A percentile compares a stretch with the other conserved stretches of the same genome.
phyloP scores from a whole-genome alignment of 805 yeast genomes.

The Jamesozyma hellenica region DNA sequence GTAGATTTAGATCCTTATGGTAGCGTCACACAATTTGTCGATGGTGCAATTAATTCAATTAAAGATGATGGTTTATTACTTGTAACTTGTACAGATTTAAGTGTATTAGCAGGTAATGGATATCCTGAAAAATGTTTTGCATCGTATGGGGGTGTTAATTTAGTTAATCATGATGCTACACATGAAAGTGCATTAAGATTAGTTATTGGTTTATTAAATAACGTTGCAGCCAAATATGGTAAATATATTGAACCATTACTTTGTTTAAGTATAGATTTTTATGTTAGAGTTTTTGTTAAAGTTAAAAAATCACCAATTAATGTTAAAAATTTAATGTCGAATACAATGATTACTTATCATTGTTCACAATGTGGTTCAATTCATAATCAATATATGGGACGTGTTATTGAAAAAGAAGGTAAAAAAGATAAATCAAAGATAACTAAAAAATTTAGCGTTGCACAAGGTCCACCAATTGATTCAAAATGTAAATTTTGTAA shows the following conservation, averaged over 20 bases:
- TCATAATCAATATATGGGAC: constrained; percentile 66
- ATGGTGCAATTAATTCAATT: constrained; percentile 79
- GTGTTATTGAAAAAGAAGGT: constrained; percentile 35
- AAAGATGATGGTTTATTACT: constrained; percentile 75
- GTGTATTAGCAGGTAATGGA: constrained; percentile 90
- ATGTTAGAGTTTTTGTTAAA: constrained; percentile 74
- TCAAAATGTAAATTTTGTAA: constrained; percentile 60
- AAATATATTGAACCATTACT: constrained; percentile 79
- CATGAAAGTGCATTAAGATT: constrained; percentile 90
- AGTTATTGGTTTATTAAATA: constrained; percentile 64
- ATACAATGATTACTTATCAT: constrained; percentile 66
- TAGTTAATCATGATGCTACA: constrained; percentile 67
- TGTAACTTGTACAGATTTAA: constrained; percentile 93
- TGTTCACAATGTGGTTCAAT: constrained; percentile 83
- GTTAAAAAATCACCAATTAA: constrained; percentile 69
- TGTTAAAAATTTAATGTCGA: constrained; percentile 70
- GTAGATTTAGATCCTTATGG: constrained; percentile 97
- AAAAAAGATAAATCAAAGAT: constrained; percentile 27
- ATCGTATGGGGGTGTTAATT: constrained; percentile 83
- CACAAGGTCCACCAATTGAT: constrained; percentile 55
- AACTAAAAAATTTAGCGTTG: constrained; percentile 46
- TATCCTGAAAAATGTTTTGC: constrained; percentile 97
- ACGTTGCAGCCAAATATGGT: constrained; percentile 83
- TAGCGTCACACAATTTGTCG: constrained; percentile 91
- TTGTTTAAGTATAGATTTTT: constrained; percentile 82